Base-by-base conservation (phyloP, 805 yeast genomes). In the Phaffomyces thermotolerans region DNA sequence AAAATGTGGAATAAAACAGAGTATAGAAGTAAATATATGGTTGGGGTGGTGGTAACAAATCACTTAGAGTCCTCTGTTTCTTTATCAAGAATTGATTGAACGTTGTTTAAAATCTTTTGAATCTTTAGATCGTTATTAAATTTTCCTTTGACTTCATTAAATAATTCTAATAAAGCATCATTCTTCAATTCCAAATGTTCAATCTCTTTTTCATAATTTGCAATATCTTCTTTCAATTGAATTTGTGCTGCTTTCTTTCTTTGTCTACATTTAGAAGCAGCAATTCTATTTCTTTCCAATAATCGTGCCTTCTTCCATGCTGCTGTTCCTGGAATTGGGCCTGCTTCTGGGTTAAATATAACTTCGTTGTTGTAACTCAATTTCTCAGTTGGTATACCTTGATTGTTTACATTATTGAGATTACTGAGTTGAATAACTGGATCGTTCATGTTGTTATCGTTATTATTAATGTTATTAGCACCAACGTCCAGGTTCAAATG, bases 231-330 rank as follows among this genome's bases (percentile, higher is more conserved):
- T 56, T 80, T 82, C 48, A 84, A 61, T 58, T 80, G 79, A 45
- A 75, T 69, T 53, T 83, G 91, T 1, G 86, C 80, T 42, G 79
- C 76, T 53, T 80, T 80, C 61, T 79, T 79, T 34, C 84, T 65
- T 53, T 79, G 83, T 51, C 86, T 69, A 63, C 86, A 79, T 54
- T 78, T 79, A 27, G 78, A 73, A 1, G 86, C 86, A 0, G 86
- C 86, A n/a, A 79, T 67, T 47, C 86, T 62, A 53, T 79, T 79
- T 43, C 86, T 62, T 53, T 79, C 84, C 44, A 79, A 59, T 17
- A 79, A 54, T 38, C 84, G 60, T 24, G 79, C 82, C 48, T 77
- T 72, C 56, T 79, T 79, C 83, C 84, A 79, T 0, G 82, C 83
- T 0, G 82, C 75, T 1, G 84, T 79, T 3, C 85, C 85, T 1